Conservation (phyloP, 768 basidiomycete genomes). For the Termitomyces sp. region DNA sequence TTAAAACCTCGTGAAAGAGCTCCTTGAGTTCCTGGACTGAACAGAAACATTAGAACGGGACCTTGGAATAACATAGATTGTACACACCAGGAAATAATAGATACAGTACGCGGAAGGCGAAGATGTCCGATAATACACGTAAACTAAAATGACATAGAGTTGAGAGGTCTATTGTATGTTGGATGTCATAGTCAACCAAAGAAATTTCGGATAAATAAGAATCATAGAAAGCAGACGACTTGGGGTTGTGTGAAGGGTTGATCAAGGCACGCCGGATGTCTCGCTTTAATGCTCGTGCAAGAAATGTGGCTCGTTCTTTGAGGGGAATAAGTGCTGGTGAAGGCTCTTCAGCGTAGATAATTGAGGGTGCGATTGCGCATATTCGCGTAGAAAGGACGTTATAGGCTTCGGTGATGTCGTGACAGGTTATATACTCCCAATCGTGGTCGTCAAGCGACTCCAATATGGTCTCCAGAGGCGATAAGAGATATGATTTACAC, state of each 20-base stretch:
- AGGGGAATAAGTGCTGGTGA: constrained; percentile 25
- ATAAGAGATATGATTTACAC: constrained; percentile 26
- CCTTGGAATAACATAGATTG: not conserved
- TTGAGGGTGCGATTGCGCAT: constrained; percentile 19
- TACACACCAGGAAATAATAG: constrained; percentile 44
- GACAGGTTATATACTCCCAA: constrained; percentile 30
- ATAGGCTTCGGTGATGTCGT: constrained; percentile 63
- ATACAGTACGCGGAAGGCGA: constrained; percentile 41
- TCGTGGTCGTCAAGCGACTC: constrained; percentile 36
- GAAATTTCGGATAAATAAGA: constrained; percentile 15
- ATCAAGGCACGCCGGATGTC: constrained; percentile 43
- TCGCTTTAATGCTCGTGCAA: constrained; percentile 41
- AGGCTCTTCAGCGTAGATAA: constrained; percentile 12
- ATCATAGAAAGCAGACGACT: constrained; percentile 6
- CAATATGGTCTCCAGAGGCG: constrained; percentile 41
- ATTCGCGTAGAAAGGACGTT: constrained; percentile 42
- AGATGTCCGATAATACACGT: constrained; percentile 43
- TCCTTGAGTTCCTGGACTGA: constrained; percentile 38
- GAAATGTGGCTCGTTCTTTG: constrained; percentile 21
- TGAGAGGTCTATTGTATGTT: constrained; percentile 34
- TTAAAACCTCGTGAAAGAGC: constrained; percentile 40
- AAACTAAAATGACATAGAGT: constrained; percentile 51
- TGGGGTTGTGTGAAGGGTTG: constrained; percentile 22
- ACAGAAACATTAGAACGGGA: not conserved
- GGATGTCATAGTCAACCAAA: constrained; percentile 30